A percentile compares a stretch with the other conserved stretches of the same genome.
Conservation (phyloP, 805 yeast species). For the Dipodascopsis tothii region DNA sequence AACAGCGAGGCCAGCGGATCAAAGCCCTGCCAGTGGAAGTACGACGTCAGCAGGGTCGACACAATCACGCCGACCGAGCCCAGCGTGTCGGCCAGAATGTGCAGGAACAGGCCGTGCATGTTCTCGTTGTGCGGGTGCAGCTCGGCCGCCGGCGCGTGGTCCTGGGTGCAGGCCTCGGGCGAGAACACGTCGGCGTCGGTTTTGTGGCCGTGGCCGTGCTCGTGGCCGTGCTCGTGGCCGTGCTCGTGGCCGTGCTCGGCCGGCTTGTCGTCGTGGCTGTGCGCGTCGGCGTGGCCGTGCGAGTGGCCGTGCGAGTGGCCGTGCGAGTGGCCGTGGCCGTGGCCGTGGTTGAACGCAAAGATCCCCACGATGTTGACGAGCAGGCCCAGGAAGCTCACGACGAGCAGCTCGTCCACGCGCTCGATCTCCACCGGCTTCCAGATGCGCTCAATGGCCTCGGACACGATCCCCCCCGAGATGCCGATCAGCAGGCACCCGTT, state of each 20-base stretch:
- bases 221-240: conserved; percentile 31
- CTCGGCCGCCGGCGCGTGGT: conserved; percentile 15
- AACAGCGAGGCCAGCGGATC: conserved; percentile 89
- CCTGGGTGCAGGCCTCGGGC: conserved; percentile 12
- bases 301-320: conserved; percentile 15
- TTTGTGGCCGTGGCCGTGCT: conserved; percentile 26
- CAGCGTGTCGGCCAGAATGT: conserved; percentile 87
- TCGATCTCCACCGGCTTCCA: conserved; percentile 68
- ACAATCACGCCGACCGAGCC: conserved; percentile 97
- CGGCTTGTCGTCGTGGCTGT: conserved; percentile 24
- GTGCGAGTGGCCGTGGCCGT: conserved; percentile 36
- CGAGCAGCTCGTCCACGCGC: conserved; percentile 71
- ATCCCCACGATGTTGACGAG: conserved; percentile 87
- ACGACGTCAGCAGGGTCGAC: conserved; percentile 69
- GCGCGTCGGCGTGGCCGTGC: conserved; percentile 27
- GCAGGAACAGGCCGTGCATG: conserved; percentile 90
- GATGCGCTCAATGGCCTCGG: conserved; percentile 79
- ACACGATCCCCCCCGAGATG: conserved; percentile 77
- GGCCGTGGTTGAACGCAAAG: conserved; percentile 88
- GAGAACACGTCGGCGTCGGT: not conserved
- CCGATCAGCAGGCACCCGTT: conserved; percentile 85
- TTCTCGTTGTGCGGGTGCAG: conserved; percentile 44
- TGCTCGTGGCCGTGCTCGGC: conserved; percentile 16
- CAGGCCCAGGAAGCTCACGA: conserved; percentile 79
- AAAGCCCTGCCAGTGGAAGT: conserved; percentile 68